Base-by-base conservation (phyloP, 148 eudicot genomes). In the Heliamphora exappendiculata region DNA sequence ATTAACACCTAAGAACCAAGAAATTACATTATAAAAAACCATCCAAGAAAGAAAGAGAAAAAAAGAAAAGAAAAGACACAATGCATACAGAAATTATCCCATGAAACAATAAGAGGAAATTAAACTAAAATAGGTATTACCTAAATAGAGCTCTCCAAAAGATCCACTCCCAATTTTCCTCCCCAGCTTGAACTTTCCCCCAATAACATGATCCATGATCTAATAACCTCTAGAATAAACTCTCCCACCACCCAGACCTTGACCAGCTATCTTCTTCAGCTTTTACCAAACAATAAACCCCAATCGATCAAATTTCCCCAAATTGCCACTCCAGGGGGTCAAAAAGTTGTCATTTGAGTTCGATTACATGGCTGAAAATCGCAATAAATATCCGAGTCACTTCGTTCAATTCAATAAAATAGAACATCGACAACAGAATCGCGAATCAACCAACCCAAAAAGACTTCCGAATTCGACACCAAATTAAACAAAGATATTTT, bases 111-210 rank as follows among this genome's bases (percentile, higher is more conserved):
- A 54, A 60, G 49, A 47, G 26, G 36, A 3, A 33, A 45, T 7
- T 44, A 17, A 13, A 53, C 36, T 6, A 16, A 49, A 45, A 14
- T 60, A 36, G n/a, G 28, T 20, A 67, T 51, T 88, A 92, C 97
- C 97, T 84, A 92, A 84, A 88, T 82, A 89, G 24, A 92, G 89
- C 87, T 92, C 97, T 76, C 97, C 97, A 82, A 92, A 92, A 78
- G 97, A 92, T 53, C 97, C 97, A 85, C 92, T 89, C 31, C 97
- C 97, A 80, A 92, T 92, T 84, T 92, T 92, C 79, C 89, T 88
- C 65, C 94, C 97, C 82, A 86, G 78, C 85, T 87, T 92, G 78
- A 88, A 92, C 84, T 89, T 92, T 49, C 87, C 91, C 71, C 91
- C 94, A 80, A 92, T 73, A 69, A 92, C 76, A 68, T 75, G 93